A percentile compares a stretch with the other conserved stretches of the same genome.
phyloP scores from a whole-genome alignment of 345 rosid species.

The Murraya paniculata region DNA sequence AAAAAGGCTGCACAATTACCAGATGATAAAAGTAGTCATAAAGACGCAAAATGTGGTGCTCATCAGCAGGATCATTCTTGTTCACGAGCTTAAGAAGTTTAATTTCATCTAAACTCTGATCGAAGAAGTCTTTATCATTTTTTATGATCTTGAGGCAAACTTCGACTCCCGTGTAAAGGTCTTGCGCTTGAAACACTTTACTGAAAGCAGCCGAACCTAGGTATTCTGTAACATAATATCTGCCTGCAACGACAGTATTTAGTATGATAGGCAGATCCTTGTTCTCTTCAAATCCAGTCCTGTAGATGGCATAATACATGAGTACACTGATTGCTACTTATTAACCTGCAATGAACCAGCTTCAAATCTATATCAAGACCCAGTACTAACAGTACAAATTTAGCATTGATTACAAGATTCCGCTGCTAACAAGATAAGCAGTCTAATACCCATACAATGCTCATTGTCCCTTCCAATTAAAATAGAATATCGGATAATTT shows the following conservation, averaged over 20 bases:
- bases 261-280: conserved; percentile 77
- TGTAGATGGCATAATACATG: conserved; percentile 34
- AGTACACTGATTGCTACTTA: conserved; percentile 19
- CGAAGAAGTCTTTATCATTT: conserved; percentile 96
- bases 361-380: conserved; percentile 11
- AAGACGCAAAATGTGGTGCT: conserved; percentile 79
- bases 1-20: conserved; percentile 32
- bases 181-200: conserved; percentile 89
- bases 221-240: conserved; percentile 85
- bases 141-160: conserved; percentile 95
- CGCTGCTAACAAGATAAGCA: not conserved
- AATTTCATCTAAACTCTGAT: conserved; percentile 96
- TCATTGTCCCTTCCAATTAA: not conserved
- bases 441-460: not conserved
- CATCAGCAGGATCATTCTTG: conserved; percentile 83
- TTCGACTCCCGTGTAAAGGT: conserved; percentile 64
- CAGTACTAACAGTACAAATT: conserved; percentile 1
- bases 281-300: conserved; percentile 95
- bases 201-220: conserved; percentile 97
- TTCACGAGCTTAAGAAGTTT: conserved; percentile 88
- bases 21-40: conserved; percentile 96
- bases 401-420: not conserved
- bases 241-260: conserved; percentile 72
- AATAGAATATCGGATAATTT: not conserved
- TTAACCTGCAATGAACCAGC: conserved; percentile 12